phyloP scores from a whole-genome alignment of 129 eudicot species.

The Helianthus annuus region HanXRQr2.0-SUNRISE NC_035435.2:172527672-172528171 shows the following conservation, averaged over 20 bases:
- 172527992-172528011: neutral
- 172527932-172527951: slow-evolving; percentile 7
- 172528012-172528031: neutral
- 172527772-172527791: too few relatives aligned
- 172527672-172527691: too few relatives aligned
- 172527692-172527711: too few relatives aligned
- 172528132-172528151: neutral
- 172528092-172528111: slow-evolving; percentile 17
- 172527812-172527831: too few relatives aligned
- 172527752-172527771: too few relatives aligned
- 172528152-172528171: neutral
- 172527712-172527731: too few relatives aligned
- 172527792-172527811: too few relatives aligned
- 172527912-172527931: neutral
- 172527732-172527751: too few relatives aligned
- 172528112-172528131: neutral
- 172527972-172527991: neutral
- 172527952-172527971: slow-evolving; percentile 1
- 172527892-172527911: too few relatives aligned
- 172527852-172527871: too few relatives aligned
- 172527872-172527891: too few relatives aligned
- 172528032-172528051: slow-evolving; percentile 18
- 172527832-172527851: too few relatives aligned
- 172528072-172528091: slow-evolving; percentile 49
- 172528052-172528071: slow-evolving; percentile 67